Evolutionary conservation across 192 early-diverging fungal genomes (phyloP), one percentile per base, ranked within the genome.

Genomic region (Oehlia diaphana): DNA sequence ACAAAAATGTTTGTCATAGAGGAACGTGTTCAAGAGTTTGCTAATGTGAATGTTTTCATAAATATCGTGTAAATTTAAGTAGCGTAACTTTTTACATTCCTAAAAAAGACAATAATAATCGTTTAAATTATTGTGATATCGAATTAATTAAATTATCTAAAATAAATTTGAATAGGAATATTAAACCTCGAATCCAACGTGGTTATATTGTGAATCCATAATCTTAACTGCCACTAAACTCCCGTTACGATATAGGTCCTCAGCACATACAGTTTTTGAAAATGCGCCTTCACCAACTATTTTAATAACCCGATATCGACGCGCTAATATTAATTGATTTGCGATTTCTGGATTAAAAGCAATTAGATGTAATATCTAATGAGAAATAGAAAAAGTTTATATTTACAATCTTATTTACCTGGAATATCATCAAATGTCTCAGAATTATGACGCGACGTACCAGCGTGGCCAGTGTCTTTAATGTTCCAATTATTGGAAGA

Each of bases 151-250:
- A 26, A 65, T 12, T 31, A 28, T 28, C 0, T 53, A 53, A 23
- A 65, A 23, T 63, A 63, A 63, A 63, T 63, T n/a, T n/a, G 21
- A 63, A 63, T 28, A 65, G 10, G 5, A 65, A 65, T 9, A 2
- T 4, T 13, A 42, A 58, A 73, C 72, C 50, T 74, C 44, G 2
- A 74, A 50, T 28, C 72, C 72, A 74, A 74, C 14, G 10, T 23
- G 5, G 39, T 74, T 74, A 74, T 50, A 58, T 37, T 53, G n/a
- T 6, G 72, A 26, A 74, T 21, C 3, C 72, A 74, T 74, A 14
- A 74, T 74, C 49, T 74, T 74, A 74, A 74, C 26, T 13, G 72
- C 72, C 9, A 74, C 72, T 61, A 74, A 53, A 28, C 49, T 44
- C 13, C 50, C 5, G 16, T 61, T 47, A 58, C n/a, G 72, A 74